Conservation (phyloP, 2,329 filamentous ascomycete species). For the Aspergillus quadrilineatus region DNA sequence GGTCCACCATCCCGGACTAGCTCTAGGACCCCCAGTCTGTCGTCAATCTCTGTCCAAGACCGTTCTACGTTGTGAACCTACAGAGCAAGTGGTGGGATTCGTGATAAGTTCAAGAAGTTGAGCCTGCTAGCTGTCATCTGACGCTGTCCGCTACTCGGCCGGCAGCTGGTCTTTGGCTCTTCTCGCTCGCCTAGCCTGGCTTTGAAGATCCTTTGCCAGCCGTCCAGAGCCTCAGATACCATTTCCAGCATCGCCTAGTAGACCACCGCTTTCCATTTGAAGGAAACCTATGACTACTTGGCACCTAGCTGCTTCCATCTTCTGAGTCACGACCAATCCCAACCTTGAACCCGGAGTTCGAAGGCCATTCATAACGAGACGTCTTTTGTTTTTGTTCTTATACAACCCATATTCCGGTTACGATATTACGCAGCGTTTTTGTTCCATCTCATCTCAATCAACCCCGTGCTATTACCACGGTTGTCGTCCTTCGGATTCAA, state of each 20-base stretch:
- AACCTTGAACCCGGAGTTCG: conserved; percentile 39
- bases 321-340: conserved; percentile 33
- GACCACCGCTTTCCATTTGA: neutral
- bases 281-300: conserved; percentile 31
- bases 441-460: conserved; percentile 10
- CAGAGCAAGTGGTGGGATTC: conserved; percentile 18
- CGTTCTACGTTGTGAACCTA: conserved; percentile 18
- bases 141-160: conserved; percentile 19
- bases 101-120: conserved; percentile 9
- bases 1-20: conserved; percentile 18
- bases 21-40: conserved; percentile 20
- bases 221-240: conserved; percentile 21
- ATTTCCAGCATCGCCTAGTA: too few species aligned
- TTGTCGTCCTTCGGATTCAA: conserved; percentile 19
- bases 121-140: conserved; percentile 19
- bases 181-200: conserved; percentile 18
- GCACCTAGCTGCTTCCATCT: conserved; percentile 17
- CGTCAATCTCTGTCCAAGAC: conserved; percentile 10
- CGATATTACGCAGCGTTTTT: conserved; percentile 43
- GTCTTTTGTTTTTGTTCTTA: conserved; percentile 24
- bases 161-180: conserved; percentile 28
- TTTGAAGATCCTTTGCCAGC: conserved; percentile 26
- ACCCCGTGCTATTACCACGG: conserved; percentile 16
- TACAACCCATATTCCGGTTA: conserved; percentile 32
- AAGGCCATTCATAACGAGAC: conserved; percentile 30